Percentiles rank a stretch among this genome's conserved stretches.
These are phyloP conservation scores for Syzygium grande DNA, from an alignment of 345 rosid species.

Conservation along the genomic window DNA sequence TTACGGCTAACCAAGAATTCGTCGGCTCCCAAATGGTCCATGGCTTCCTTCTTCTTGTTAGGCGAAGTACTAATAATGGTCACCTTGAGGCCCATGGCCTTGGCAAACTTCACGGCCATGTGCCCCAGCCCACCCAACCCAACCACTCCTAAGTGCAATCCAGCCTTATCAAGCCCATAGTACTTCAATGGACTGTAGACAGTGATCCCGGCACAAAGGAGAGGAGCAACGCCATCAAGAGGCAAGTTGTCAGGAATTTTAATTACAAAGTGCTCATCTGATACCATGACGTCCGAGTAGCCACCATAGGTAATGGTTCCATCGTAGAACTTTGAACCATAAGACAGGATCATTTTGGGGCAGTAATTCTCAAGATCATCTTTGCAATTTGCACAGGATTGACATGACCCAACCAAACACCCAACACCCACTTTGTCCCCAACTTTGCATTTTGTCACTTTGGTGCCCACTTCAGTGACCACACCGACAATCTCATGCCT, in stretches of 20 bases:
- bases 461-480: conserved; percentile 25
- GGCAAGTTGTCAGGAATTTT: conserved; percentile 41
- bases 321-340: conserved; percentile 1
- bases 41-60: conserved; percentile 31
- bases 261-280: conserved; percentile 40
- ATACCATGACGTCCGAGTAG: conserved; percentile 41
- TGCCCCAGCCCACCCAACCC: conserved; percentile 55
- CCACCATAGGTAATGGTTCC: conserved; percentile 26
- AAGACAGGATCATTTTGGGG: not conserved
- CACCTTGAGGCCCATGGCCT: conserved; percentile 37
- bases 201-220: conserved; percentile 68
- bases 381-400: not conserved
- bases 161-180: conserved; percentile 23
- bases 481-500: conserved; percentile 45
- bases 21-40: conserved; percentile 33
- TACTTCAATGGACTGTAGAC: conserved; percentile 61
- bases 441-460: conserved; percentile 24
- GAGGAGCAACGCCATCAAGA: conserved; percentile 48
- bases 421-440: conserved; percentile 41
- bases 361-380: conserved; percentile 12
- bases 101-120: conserved; percentile 41
- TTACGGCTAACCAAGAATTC: conserved; percentile 28
- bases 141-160: conserved; percentile 30
- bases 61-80: conserved; percentile 44
- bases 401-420: conserved; percentile 29